Conservation (phyloP, 1,139 yeast genomes). For the Hansenula sp. region DNA sequence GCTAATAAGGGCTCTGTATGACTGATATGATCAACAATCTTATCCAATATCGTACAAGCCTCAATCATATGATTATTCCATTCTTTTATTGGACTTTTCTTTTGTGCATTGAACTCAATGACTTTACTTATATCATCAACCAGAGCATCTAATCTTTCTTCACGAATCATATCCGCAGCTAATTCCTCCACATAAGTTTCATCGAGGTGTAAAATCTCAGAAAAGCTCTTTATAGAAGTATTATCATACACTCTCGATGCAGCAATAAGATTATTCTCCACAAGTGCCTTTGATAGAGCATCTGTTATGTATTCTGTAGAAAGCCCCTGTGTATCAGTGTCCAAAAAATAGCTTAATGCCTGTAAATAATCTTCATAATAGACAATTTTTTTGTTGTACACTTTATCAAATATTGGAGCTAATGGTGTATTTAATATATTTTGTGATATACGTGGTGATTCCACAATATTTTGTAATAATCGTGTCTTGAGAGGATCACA, state of each 20-base stretch:
- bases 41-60: slow-evolving; percentile 15
- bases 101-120: slow-evolving; percentile 22
- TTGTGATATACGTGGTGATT: slow-evolving; percentile 5
- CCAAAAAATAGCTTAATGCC: slow-evolving; percentile 4
- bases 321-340: slow-evolving; percentile 1
- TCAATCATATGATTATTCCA: slow-evolving; percentile 21
- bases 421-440: slow-evolving; percentile 9
- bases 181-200: slow-evolving; percentile 10
- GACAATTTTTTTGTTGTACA: slow-evolving; percentile 9
- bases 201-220: slow-evolving; percentile 8
- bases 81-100: slow-evolving; percentile 4
- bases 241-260: slow-evolving; percentile 14
- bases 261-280: slow-evolving; percentile 17
- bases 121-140: slow-evolving; percentile 32
- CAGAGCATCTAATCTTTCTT: slow-evolving; percentile 21
- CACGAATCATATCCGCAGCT: slow-evolving; percentile 16
- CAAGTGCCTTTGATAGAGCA: slow-evolving; percentile 7
- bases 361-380: slow-evolving; percentile 12
- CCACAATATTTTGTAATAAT: slow-evolving; percentile 8
- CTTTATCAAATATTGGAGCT: slow-evolving; percentile 9
- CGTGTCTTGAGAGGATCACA: slow-evolving; percentile 9
- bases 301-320: slow-evolving; percentile 4
- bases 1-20: not conserved
- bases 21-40: slow-evolving; percentile 9
- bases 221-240: slow-evolving; percentile 12